Evolutionary conservation across 2,329 filamentous ascomycete genomes (phyloP).

Genomic region (Paraphaeosphaeria sporulosa): DNA sequence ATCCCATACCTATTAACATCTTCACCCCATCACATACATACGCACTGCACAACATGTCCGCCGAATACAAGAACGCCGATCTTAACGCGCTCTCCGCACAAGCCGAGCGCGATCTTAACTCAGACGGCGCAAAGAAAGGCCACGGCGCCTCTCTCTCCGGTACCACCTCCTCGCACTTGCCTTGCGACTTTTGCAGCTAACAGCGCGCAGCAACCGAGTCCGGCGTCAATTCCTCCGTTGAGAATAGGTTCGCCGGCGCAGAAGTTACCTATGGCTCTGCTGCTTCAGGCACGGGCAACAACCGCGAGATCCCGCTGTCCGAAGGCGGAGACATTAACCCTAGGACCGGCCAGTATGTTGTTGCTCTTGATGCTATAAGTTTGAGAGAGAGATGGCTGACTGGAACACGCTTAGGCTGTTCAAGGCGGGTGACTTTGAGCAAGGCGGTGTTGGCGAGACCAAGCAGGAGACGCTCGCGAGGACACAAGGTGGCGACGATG

Average conservation of each 20-base stretch:
- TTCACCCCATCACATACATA: background rate
- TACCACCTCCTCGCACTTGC: slow-evolving; percentile 25
- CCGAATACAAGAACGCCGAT: slow-evolving; percentile 51
- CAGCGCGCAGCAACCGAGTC: slow-evolving; percentile 52
- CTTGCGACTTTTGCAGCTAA: background rate
- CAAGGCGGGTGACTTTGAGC: slow-evolving; percentile 55
- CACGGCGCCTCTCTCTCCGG: slow-evolving; percentile 47
- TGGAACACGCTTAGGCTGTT: slow-evolving; percentile 39
- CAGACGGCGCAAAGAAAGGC: slow-evolving; percentile 50
- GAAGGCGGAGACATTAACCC: slow-evolving; percentile 56
- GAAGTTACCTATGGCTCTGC: slow-evolving; percentile 54
- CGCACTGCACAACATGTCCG: slow-evolving; percentile 49
- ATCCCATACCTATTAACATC: background rate
- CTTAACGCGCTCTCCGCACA: slow-evolving; percentile 55
- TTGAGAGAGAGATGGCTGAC: background rate
- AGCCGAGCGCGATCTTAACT: slow-evolving; percentile 59
- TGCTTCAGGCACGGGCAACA: slow-evolving; percentile 55
- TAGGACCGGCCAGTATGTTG: slow-evolving; percentile 48
- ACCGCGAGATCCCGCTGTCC: slow-evolving; percentile 55
- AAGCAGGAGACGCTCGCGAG: slow-evolving; percentile 50
- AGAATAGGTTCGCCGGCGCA: slow-evolving; percentile 54
- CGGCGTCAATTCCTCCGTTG: slow-evolving; percentile 52
- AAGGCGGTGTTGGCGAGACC: slow-evolving; percentile 56
- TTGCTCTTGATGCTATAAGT: background rate
- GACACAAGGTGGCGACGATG: slow-evolving; percentile 50